These are phyloP conservation scores for Saccharomyces pastorianus DNA, from an alignment of 1,139 yeast species.

Conservation along the genomic window DNA sequence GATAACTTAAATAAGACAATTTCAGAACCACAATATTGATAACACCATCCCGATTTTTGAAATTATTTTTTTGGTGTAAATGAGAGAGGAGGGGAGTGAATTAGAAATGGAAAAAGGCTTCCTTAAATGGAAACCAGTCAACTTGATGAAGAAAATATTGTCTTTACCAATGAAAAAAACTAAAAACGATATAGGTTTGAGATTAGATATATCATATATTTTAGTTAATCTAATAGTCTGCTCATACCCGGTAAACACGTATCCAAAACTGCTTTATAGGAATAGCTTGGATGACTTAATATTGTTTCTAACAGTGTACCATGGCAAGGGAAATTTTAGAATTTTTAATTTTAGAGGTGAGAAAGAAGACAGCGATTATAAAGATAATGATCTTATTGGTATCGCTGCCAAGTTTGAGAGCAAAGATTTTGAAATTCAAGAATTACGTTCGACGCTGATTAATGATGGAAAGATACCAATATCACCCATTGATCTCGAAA, in stretches of 20 bases:
- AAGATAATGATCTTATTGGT: conserved; percentile 31
- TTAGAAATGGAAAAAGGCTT: not conserved
- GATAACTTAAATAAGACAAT: not conserved
- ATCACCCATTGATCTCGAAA: not conserved
- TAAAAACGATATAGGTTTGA: conserved; percentile 24
- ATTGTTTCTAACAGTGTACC: conserved; percentile 41
- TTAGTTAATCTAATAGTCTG: conserved; percentile 56
- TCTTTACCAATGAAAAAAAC: conserved; percentile 22
- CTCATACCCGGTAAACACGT: conserved; percentile 57
- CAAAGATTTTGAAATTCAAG: not conserved
- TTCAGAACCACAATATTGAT: not conserved
- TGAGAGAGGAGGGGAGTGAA: not conserved
- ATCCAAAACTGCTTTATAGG: conserved; percentile 44
- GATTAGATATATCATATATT: conserved; percentile 58
- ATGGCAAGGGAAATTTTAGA: conserved; percentile 51
- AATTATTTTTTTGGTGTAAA: not conserved
- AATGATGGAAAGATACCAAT: not conserved
- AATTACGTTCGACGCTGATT: not conserved
- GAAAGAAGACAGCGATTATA: conserved; percentile 42
- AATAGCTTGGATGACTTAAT: conserved; percentile 48
- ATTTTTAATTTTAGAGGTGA: conserved; percentile 69
- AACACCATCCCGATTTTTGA: not conserved
- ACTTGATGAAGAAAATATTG: conserved; percentile 15
- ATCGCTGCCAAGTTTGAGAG: not conserved
- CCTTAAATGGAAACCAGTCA: conserved; percentile 9